Base-by-base conservation (phyloP, 352 stramenopile genomes). In the Globisporangium lucens region DNA sequence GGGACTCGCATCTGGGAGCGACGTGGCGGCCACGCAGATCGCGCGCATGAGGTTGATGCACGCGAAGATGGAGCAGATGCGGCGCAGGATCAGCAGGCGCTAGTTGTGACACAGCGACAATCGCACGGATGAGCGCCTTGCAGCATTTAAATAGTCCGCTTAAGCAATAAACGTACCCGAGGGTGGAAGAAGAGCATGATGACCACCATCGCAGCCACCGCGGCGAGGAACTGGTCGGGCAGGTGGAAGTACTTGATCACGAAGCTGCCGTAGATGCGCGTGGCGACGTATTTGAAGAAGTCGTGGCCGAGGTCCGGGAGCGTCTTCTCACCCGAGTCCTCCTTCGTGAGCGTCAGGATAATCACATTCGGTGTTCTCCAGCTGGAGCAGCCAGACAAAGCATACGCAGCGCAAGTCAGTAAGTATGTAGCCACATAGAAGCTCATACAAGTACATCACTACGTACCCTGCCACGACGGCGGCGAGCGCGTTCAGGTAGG, bases 221-320 rank as follows among this genome's bases (percentile, higher is more conserved):
- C 80, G 4, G 72, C 83, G 27, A 95, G 85, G 65, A 95, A 94
- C 69, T 94, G 80, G 58, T 95, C 88, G 0, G 88, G 88, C 46
- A 95, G 72, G 67, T 92, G 81, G 61, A 94, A 94, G 82, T 87
- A 93, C 70, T 92, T 84, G 70, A 94, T 93, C 66, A 90, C 87
- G 49, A 82, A 82, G 24, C 91, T 78, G 57, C 87, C 87, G 66
- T 94, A 95, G 68, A 94, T 84, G 71, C 90, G 90, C 51, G 75
- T 85, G 82, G 89, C 91, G 69, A 94, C 85, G 70, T 79, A 91
- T 61, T 92, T 93, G 74, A 95, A 94, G 41, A 93, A 76, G 63
- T 95, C 88, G 68, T 95, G 88, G 41, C 88, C 88, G 15, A 95
- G 75, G 49, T 95, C 88, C 15, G 88, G 88, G 17, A 95, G 78